These are phyloP conservation scores for Pseudogymnoascus sp. DNA, from an alignment of 2,329 filamentous ascomycete genomes.

Conservation along the genomic window DNA sequence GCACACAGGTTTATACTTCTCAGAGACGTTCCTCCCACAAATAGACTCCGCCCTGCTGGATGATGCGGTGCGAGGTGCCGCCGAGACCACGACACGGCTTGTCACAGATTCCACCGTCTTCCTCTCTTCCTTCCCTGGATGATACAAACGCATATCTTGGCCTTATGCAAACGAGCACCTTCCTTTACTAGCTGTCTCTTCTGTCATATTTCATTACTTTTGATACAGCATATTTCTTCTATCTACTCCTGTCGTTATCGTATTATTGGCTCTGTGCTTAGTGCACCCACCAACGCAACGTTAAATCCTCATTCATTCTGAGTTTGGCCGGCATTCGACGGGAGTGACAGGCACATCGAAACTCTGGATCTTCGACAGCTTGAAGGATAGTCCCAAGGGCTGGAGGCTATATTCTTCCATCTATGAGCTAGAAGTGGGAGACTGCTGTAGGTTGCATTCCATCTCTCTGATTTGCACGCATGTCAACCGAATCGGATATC, in stretches of 20 bases:
- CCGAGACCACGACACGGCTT: not conserved
- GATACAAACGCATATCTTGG: not conserved
- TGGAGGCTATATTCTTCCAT: not conserved
- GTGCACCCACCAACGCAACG: not conserved
- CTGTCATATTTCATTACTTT: conserved; percentile 2
- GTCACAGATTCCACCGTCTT: not conserved
- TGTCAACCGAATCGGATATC: not conserved
- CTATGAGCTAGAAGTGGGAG: not conserved
- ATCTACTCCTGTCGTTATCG: not conserved
- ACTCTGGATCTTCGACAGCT: not conserved
- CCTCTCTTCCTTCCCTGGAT: not conserved
- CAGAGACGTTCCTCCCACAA: not conserved
- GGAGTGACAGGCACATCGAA: not conserved
- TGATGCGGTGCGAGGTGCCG: not conserved
- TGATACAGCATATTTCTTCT: not conserved
- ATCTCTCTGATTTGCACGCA: not conserved
- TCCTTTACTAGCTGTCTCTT: not conserved
- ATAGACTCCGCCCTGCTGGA: not conserved
- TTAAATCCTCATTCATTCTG: not conserved
- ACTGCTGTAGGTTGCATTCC: not conserved
- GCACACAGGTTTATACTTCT: not conserved
- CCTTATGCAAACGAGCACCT: not conserved
- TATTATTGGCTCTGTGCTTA: not conserved
- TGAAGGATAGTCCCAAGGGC: not conserved
- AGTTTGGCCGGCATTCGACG: not conserved